A percentile compares a stretch with the other conserved stretches of the same genome.
Evolutionary conservation across 225 moss, liverwort and hornwort species (phyloP).

Genomic region (Marchantia paleacea): DNA sequence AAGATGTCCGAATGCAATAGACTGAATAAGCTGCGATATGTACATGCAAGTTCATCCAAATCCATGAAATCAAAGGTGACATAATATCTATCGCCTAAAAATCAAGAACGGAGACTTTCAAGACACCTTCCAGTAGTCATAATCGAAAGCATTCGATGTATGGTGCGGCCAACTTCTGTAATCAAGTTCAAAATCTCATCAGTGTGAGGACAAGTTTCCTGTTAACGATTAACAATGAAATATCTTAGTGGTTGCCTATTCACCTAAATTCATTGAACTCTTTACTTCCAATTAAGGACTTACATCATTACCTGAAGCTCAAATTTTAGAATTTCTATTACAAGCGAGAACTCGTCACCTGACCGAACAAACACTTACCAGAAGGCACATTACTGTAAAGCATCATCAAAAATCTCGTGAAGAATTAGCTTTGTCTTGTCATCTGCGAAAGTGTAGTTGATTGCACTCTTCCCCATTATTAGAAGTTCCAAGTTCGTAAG

Average conservation of each 20-base stretch:
- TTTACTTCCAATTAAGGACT: neutral
- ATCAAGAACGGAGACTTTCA: too few species aligned
- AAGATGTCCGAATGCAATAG: too few species aligned
- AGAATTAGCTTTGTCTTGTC: slow-evolving; percentile 20
- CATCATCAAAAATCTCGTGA: slow-evolving; percentile 26
- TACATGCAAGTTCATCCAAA: too few species aligned
- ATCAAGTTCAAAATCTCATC: too few species aligned
- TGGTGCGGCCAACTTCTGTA: too few species aligned
- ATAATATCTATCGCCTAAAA: too few species aligned
- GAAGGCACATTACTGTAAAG: neutral
- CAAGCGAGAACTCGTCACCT: neutral
- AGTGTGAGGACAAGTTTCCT: too few species aligned
- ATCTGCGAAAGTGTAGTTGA: slow-evolving; percentile 34
- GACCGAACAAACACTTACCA: neutral
- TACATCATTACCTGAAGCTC: neutral
- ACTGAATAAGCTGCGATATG: too few species aligned
- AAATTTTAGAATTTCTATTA: neutral
- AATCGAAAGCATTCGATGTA: too few species aligned
- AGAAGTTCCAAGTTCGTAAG: slow-evolving; percentile 30
- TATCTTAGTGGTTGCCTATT: neutral
- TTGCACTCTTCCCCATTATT: slow-evolving; percentile 29
- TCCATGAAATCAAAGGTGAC: too few species aligned
- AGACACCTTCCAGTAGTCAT: too few species aligned
- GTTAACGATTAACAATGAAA: neutral
- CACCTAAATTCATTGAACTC: neutral